Base-by-base conservation (phyloP, 2,329 filamentous ascomycete genomes). In the Tolypocladium album region DNA sequence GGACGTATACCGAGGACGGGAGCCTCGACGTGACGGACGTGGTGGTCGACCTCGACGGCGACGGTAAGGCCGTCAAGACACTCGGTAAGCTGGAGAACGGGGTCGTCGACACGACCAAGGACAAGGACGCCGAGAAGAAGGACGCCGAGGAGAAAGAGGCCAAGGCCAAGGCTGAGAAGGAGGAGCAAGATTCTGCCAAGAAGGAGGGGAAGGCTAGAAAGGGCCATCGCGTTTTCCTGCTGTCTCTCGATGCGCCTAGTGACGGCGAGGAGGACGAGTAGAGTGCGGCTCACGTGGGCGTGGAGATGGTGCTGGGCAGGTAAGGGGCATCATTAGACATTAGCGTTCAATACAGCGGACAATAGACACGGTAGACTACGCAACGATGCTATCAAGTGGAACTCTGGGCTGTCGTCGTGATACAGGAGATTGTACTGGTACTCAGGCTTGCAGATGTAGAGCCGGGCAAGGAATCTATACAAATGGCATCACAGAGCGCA, bases 1-100 rank as follows among this genome's bases (percentile, higher is more conserved):
- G 89, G 88, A 78, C 78, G 3, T 97, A 92, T 69, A 92, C 86
- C 0, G 93, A 97, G 70, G 84, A 87, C 64, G 82, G 82, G 4
- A 82, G 75, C 59, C 70, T 85, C 3, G 83, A 85, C 64, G 79
- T 74, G 0, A 67, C 75, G 47, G 82, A 85, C 55, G 77, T 82
- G 1, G 74, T 85, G 0, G 81, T 85, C 2, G 80, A 84, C 59
- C 70, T 84, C 1, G 82, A 82, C 55, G 74, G 69, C 0, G 64
- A 81, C 7, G 81, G 81, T 0, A 77, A 77, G 38, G 71, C 76
- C 0, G 66, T 81, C 36, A 75, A 76, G 65, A 70, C 72, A 60
- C 63, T 76, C 31, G 71, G 74, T 22, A 69, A 73, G 52, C 64
- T 76, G 3, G 67, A 75, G 58, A 66, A 76, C 7, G 72, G 73